phyloP scores from a whole-genome alignment of 768 basidiomycete genomes.

The Pholiota conissans region DNA sequence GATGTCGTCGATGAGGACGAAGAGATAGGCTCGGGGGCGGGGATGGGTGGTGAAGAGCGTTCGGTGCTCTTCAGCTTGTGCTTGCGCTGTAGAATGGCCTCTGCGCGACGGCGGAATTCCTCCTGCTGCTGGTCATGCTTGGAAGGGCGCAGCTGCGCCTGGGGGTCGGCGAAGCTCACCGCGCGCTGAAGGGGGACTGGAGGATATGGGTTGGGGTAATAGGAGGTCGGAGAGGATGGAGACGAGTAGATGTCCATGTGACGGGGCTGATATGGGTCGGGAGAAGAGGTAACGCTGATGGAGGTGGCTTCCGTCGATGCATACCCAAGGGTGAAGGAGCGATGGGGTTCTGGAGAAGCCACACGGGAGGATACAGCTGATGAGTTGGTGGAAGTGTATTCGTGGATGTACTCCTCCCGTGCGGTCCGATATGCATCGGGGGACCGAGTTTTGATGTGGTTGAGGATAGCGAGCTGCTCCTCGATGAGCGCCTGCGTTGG shows the following conservation, averaged over 20 bases:
- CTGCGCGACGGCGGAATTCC: slow-evolving; percentile 23
- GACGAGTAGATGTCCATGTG: background rate
- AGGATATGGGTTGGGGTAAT: background rate
- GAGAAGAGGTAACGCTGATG: background rate
- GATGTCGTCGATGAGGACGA: slow-evolving; percentile 14
- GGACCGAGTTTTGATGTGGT: slow-evolving; percentile 15
- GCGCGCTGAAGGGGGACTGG: background rate
- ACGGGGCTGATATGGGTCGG: background rate
- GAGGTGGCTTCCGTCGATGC: slow-evolving; percentile 3
- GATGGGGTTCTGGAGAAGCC: background rate
- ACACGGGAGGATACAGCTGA: background rate
- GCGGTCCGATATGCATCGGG: background rate
- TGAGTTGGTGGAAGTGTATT: background rate
- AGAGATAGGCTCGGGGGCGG: slow-evolving; percentile 12
- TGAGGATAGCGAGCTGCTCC: slow-evolving; percentile 25
- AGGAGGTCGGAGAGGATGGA: background rate
- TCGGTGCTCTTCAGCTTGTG: slow-evolving; percentile 2
- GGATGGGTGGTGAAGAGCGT: background rate
- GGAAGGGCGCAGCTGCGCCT: slow-evolving; percentile 6
- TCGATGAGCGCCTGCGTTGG: slow-evolving; percentile 18
- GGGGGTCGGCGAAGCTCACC: background rate
- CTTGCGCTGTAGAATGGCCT: slow-evolving; percentile 21
- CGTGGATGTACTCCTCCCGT: background rate
- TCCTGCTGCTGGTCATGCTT: slow-evolving; percentile 24
- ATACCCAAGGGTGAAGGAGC: background rate